Base-by-base conservation (phyloP, 2,329 filamentous ascomycete genomes). In the Penicillium brasilianum region DNA sequence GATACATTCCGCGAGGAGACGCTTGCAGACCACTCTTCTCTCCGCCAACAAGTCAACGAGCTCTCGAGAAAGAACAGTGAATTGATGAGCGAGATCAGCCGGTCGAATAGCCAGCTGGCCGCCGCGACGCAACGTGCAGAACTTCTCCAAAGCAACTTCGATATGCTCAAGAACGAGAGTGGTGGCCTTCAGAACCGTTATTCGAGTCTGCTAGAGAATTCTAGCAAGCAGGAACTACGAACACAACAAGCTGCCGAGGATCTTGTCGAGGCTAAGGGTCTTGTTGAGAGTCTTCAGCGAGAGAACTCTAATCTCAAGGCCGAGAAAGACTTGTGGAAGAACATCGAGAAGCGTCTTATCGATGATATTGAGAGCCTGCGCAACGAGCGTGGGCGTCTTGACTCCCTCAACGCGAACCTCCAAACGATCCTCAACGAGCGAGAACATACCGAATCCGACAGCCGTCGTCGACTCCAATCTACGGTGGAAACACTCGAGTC, bases 211-310 rank as follows among this genome's bases (percentile, higher is more conserved):
- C 90, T 92, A 0, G 93, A 98, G 72, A 89, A 88, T 56, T 89
- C 93, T 7, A 93, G 92, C 5, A 95, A 92, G 76, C 92, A 97
- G 73, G 96, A 99, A 69, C 84, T 97, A 49, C 89, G 88, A 46
- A 95, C 91, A 2, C 93, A 97, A 71, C 93, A 97, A 77, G 90
- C 94, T 30, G 93, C 92, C 0, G 94, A 98, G 76, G 94, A 99
- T 69, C 84, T 98, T 6, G 88, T 98, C 10, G 95, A 97, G 74
- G 88, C 90, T 5, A 90, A 89, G 74, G 90, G 90, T 34, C 80
- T 94, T 55, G 83, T 91, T 3, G 94, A 99, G 72, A 93, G 92
- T 71, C 86, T 97, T 77, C 90, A 93, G 55, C 93, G 92, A 66
- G 95, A 99, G 74, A 92, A 89, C 57, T 89, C 93, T 16, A 97